phyloP scores from a whole-genome alignment of 1,284 basidiomycete genomes.

The Macrocystidia cucumis region DNA sequence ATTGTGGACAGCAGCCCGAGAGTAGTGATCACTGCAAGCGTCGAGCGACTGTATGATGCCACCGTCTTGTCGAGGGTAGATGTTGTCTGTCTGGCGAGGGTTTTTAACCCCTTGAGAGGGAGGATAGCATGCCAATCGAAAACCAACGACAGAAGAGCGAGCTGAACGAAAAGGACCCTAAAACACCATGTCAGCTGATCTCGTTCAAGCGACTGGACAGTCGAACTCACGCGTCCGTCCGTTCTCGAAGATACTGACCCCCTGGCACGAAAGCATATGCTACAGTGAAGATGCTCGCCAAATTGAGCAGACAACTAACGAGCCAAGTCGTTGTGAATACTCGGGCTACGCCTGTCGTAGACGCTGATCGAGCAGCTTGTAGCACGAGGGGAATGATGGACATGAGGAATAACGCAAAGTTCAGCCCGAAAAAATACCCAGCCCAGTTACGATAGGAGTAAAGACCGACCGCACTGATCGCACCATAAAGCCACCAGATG shows the following conservation, averaged over 20 bases:
- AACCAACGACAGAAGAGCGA: slow-evolving; percentile 38
- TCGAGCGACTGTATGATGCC: slow-evolving; percentile 16
- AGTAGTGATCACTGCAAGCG: slow-evolving; percentile 38
- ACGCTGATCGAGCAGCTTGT: slow-evolving; percentile 29
- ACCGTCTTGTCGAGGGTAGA: slow-evolving; percentile 2
- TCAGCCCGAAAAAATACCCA: slow-evolving; percentile 69
- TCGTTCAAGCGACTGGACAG: slow-evolving; percentile 2
- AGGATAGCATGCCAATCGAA: too few relatives aligned
- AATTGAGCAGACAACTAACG: slow-evolving; percentile 58
- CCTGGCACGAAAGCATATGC: slow-evolving; percentile 94
- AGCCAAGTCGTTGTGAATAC: slow-evolving; percentile 53
- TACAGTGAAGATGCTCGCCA: slow-evolving; percentile 77
- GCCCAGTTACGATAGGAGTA: slow-evolving; percentile 64
- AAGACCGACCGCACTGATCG: slow-evolving; percentile 46
- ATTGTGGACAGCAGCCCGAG: slow-evolving; percentile 46
- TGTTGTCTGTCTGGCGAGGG: background rate
- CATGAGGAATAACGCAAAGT: slow-evolving; percentile 62
- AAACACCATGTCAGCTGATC: slow-evolving; percentile 3
- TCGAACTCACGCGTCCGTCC: slow-evolving; percentile 64
- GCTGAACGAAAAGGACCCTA: slow-evolving; percentile 46
- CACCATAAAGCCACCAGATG: slow-evolving; percentile 43
- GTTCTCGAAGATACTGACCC: slow-evolving; percentile 72
- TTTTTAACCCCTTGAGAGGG: slow-evolving; percentile 11
- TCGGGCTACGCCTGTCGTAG: slow-evolving; percentile 28
- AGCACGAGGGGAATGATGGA: slow-evolving; percentile 55